Evolutionary conservation across 2,329 filamentous ascomycete species (phyloP).

Genomic region (Seiridium unicorne): DNA sequence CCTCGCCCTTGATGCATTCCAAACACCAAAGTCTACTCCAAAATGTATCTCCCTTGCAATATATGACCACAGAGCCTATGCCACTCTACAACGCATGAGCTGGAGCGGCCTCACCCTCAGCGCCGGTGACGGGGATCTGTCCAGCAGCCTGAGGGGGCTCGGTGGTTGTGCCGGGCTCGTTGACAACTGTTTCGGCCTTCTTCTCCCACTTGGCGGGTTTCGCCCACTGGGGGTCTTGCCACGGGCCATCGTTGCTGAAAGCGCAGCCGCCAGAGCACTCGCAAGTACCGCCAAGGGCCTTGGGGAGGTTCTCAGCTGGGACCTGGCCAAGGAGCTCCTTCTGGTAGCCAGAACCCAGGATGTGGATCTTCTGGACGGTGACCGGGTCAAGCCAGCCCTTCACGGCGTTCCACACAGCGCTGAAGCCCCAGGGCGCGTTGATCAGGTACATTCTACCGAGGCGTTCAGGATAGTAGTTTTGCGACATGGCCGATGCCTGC

Average conservation of each 20-base stretch:
- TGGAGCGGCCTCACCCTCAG: slow-evolving; percentile 12
- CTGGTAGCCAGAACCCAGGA: slow-evolving; percentile 80
- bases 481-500: slow-evolving; percentile 82
- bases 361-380: slow-evolving; percentile 93
- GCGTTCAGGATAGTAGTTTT: slow-evolving; percentile 99
- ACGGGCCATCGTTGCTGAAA: slow-evolving; percentile 87
- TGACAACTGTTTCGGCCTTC: slow-evolving; percentile 26
- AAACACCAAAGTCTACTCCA: slow-evolving; percentile 3
- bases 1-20: background rate
- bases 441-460: slow-evolving; percentile 95
- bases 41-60: slow-evolving; percentile 4
- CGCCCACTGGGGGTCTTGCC: slow-evolving; percentile 71
- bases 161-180: slow-evolving; percentile 28
- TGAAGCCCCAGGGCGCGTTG: slow-evolving; percentile 97
- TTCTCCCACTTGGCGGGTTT: slow-evolving; percentile 63
- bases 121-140: background rate
- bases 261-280: slow-evolving; percentile 79
- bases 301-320: slow-evolving; percentile 85
- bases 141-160: slow-evolving; percentile 8
- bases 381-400: slow-evolving; percentile 96
- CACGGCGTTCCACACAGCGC: slow-evolving; percentile 77
- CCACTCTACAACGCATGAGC: slow-evolving; percentile 26
- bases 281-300: slow-evolving; percentile 81
- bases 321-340: slow-evolving; percentile 82
- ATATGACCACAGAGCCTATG: background rate